Evolutionary conservation across 805 yeast species (phyloP), one percentile per base, ranked within the genome.

Genomic region (Saturnispora mendoncae): DNA sequence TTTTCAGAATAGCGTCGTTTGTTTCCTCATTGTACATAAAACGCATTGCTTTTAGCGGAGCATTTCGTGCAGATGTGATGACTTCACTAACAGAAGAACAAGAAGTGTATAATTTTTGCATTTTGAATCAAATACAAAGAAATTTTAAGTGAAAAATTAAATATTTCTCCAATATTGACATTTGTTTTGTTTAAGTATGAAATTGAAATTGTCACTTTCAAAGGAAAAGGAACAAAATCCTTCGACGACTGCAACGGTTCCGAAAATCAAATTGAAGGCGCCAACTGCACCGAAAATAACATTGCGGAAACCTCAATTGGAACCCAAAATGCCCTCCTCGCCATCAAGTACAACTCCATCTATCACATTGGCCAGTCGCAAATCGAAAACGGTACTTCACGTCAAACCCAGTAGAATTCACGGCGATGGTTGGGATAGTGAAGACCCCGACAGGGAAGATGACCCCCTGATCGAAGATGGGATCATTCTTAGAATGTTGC

Each of bases 361-460:
- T 4, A 27, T 54, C 20, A 52, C 48, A 28, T 71, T 39, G 10
- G 10, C 52, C 4, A 48, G 45, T 19, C 49, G 46, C 21, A 60
- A 68, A 3, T 76, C 78, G 3, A 64, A 69, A 25, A 71, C 42
- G 2, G 42, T 39, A 3, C 33, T 74, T 21, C 58, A 76, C 46
- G 67, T 75, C 29, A 75, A 73, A 46, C 79, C 79, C 1, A 69
- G 75, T 0, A 67, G 95, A 51, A 69, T 80, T 3, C 92, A 94
- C 0, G 95, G 95, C 4, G 96, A 90, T 52, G 97, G 97, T 1
- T 90, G 90, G 60, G 98, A 90, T 56, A 82, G 95, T 2, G 97
- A 90, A 53, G 97, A 94, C 15, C 94, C 96, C 0, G 97, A 90
- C 50, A 67, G 85, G 20, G 98, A 92, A 57, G 96, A 87, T 46